Base-by-base conservation (phyloP, 768 basidiomycete genomes). In the Boletellus emodensis region DNA sequence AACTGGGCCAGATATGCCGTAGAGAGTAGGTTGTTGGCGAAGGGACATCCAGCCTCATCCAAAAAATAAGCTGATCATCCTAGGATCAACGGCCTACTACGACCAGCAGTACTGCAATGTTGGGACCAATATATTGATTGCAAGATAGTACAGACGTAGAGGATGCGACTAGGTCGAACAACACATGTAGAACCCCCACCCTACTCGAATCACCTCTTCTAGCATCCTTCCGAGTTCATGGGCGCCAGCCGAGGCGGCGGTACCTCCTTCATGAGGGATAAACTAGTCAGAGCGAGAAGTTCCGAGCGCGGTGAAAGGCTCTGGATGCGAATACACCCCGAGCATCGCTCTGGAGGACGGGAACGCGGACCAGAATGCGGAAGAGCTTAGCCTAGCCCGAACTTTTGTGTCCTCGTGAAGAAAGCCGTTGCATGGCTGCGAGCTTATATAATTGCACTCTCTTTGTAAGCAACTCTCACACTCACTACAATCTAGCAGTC, bases 351-450 rank as follows among this genome's bases (percentile, higher is more conserved):
- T 89, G 76, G 87, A 78, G 81, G 85, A 90, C 87, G 86, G 87
- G 87, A 90, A 92, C 90, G 90, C 90, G 90, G 85, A 81, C 88
- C 81, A 82, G 87, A 82, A 90, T 80, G 80, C 83, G 85, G 84
- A 80, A 77, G 71, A 79, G 80, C 82, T 85, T 75, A 67, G 72
- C 85, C 88, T 66, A 78, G 90, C 80, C 86, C 90, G 90, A 92
- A 91, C 90, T 92, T 88, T 87, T 80, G 66, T 82, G 89, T 91
- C 87, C 83, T 78, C 87, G 63, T 63, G 65, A 61, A 56, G 62
- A 59, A 61, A 49, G 30, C 8, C 28, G 1, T 11, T 7, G 5
- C 15, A 2, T 2, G 5, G 1, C 10, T 35, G 18, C 18, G 6
- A 10, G 22, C 15, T 43, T 56, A 52, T 69, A 67, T 61, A 26